A percentile compares a stretch with the other conserved stretches of the same genome.
These are phyloP conservation scores for Coniochaeta sp. DNA, from an alignment of 2,329 filamentous ascomycete genomes.

Conservation along the genomic window DNA sequence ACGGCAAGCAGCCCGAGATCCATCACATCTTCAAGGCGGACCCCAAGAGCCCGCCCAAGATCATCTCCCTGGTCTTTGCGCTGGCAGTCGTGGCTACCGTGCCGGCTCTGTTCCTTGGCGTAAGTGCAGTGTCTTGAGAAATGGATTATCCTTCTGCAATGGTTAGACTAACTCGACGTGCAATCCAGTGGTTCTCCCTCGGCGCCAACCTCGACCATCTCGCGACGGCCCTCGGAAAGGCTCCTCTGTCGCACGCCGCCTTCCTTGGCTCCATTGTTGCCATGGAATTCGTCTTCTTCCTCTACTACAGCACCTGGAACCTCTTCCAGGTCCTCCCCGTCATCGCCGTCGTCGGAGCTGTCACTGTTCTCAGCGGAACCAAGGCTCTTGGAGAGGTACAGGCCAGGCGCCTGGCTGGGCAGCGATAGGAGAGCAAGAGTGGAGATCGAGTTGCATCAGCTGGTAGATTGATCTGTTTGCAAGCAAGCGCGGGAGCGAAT, in stretches of 20 bases:
- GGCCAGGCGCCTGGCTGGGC: constrained; percentile 71
- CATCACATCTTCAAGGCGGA: constrained; percentile 83
- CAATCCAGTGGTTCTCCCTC: constrained; percentile 63
- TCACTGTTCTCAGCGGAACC: constrained; percentile 79
- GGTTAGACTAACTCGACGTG: not conserved
- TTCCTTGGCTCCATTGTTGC: constrained; percentile 84
- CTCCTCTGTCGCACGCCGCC: constrained; percentile 71
- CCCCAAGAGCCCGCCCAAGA: constrained; percentile 69
- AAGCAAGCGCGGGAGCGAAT: not conserved
- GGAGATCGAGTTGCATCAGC: not conserved
- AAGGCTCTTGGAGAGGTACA: constrained; percentile 91
- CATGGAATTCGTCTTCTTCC: constrained; percentile 87
- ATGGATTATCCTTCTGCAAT: not conserved
- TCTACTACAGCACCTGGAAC: constrained; percentile 91
- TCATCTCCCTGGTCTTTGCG: constrained; percentile 73
- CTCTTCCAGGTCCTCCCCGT: constrained; percentile 82
- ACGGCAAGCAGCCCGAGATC: constrained; percentile 77
- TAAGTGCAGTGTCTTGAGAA: constrained; percentile 32
- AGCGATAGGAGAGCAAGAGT: constrained; percentile 34
- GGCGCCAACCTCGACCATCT: constrained; percentile 80
- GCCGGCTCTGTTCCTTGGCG: constrained; percentile 62
- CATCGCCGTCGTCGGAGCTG: constrained; percentile 56
- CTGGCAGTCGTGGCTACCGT: constrained; percentile 65
- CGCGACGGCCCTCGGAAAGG: constrained; percentile 62
- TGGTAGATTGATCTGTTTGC: not conserved